Evolutionary conservation across 1,284 basidiomycete species (phyloP).

Genomic region (Neonothopanus nambi): DNA sequence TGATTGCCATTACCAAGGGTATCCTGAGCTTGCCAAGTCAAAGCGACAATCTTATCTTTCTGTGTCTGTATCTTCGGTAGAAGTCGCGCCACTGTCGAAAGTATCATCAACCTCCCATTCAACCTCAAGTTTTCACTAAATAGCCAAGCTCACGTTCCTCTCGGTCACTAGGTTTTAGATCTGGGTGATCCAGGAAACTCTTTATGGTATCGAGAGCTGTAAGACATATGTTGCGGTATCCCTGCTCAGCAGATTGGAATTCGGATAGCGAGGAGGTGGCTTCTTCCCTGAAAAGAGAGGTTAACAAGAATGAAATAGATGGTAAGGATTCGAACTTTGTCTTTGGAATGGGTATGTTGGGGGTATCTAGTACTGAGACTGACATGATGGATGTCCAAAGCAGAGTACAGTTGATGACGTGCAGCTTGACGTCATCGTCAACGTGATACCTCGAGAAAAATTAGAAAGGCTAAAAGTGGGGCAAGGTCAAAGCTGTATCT

Average conservation of each 20-base stretch:
- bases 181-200: constrained; percentile 4
- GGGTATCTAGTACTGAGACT: neutral
- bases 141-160: neutral
- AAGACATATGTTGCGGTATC: constrained; percentile 13
- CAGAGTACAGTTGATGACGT: no score
- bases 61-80: constrained; percentile 9
- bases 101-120: no score
- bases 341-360: neutral
- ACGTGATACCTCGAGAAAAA: no score
- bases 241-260: constrained; percentile 13
- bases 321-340: neutral
- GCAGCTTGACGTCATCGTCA: no score
- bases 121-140: neutral
- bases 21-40: constrained; percentile 10
- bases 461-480: no score
- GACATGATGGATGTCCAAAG: neutral
- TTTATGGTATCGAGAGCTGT: constrained; percentile 10
- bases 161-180: constrained; percentile 2
- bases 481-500: no score
- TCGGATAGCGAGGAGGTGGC: neutral
- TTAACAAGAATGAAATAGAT: neutral
- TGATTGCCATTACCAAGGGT: neutral
- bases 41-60: constrained; percentile 9
- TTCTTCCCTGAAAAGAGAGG: neutral
- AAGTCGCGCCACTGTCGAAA: constrained; percentile 5